Evolutionary conservation across 768 basidiomycete species (phyloP).

Genomic region (Suillus americanus): DNA sequence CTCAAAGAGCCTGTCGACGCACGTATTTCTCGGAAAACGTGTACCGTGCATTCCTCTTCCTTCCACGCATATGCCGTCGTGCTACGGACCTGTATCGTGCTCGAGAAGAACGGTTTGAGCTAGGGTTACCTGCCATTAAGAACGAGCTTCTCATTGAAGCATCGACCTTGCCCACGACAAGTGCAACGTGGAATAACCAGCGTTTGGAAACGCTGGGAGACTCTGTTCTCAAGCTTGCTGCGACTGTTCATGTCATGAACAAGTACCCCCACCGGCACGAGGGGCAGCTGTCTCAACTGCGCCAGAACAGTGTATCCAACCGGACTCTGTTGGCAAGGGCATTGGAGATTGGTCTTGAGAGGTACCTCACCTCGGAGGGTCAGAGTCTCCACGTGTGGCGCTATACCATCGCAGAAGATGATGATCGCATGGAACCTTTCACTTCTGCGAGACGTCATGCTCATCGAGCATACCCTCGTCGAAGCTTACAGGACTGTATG

Average conservation of each 20-base stretch:
- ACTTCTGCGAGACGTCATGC: conserved; percentile 29
- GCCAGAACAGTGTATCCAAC: conserved; percentile 69
- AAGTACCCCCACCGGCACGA: conserved; percentile 77
- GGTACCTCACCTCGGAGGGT: conserved; percentile 60
- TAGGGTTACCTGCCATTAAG: conserved; percentile 61
- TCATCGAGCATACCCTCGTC: conserved; percentile 54
- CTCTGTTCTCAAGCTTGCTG: conserved; percentile 73
- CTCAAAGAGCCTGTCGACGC: conserved; percentile 51
- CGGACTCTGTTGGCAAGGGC: conserved; percentile 67
- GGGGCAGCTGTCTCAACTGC: conserved; percentile 71
- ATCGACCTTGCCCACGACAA: conserved; percentile 68
- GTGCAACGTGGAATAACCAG: conserved; percentile 74
- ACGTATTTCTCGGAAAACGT: conserved; percentile 52
- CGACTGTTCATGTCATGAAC: conserved; percentile 76
- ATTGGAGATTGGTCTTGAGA: conserved; percentile 59
- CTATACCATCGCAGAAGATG: conserved; percentile 41
- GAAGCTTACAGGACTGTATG: conserved; percentile 86
- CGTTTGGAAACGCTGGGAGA: conserved; percentile 88
- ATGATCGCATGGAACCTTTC: conserved; percentile 34
- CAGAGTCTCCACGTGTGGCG: conserved; percentile 59
- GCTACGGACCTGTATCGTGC: conserved; percentile 67
- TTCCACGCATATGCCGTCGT: conserved; percentile 69
- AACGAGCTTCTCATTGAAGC: conserved; percentile 67
- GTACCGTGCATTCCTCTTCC: conserved; percentile 49
- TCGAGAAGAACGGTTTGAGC: conserved; percentile 45